Evolutionary conservation across 2,329 filamentous ascomycete genomes (phyloP), one percentile per base, ranked within the genome.

Genomic region (Claviceps sp.): DNA sequence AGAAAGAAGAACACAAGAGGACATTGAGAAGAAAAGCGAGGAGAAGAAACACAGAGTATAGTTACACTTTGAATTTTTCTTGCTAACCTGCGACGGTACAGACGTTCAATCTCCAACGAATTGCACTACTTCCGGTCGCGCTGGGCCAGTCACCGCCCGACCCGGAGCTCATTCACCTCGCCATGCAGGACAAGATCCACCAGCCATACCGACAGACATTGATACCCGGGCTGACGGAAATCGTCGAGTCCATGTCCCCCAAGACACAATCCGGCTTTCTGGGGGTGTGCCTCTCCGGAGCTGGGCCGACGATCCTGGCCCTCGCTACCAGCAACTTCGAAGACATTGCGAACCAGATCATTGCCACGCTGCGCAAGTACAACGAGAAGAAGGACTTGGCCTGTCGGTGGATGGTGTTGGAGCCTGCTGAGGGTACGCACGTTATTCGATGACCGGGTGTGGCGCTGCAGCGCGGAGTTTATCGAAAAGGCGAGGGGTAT

Each of bases 171-270:
- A 98, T 98, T 66, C 94, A 94, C 72, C 82, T 94, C 47, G 91
- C 90, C 47, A 98, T 98, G 93, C 93, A 97, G 71, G 93, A 98
- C 73, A 95, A 90, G 70, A 82, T 98, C 55, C 93, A 98, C 72
- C 93, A 98, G 70, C 93, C 89, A 44, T 97, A 98, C 73, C 85
- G 93, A 51, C 85, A 93, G 70, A 85, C 79, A 2, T 79, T 98
- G 56, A 95, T 98, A 59, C 93, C 93, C 1, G 93, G 91, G 0
- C 77, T 98, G 53, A 85, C 87, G 16, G 86, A 95, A 65, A 91
- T 98, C 51, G 81, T 98, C 50, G 81, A 89, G 66, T 91, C 85
- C 54, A 90, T 97, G 74, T 95, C 87, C 11, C 93, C 91, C 30
- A 79, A 81, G 63, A 85, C 85, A 5, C 89, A 96, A 65, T 83